Base-by-base conservation (phyloP, 2,329 filamentous ascomycete species). In the Pezicula rhizophila region DNA sequence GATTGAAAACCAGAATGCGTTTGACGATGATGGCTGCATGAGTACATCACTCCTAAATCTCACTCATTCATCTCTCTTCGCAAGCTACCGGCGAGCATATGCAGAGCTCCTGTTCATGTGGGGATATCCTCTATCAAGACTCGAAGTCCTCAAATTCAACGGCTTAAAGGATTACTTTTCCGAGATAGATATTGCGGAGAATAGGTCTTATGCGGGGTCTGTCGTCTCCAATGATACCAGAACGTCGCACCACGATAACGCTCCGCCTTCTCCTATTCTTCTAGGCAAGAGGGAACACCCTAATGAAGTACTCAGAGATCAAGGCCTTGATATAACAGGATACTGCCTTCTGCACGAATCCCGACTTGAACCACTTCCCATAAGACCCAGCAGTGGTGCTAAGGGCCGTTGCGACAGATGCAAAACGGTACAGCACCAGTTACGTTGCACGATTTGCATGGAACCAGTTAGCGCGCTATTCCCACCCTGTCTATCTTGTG, bases 101-200 rank as follows among this genome's bases (percentile, higher is more conserved):
- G 81, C 82, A n/a, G 80, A 85, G 64, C 75, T 86, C 66, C 71
- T 87, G 3, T 82, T 82, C 55, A 77, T 80, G 66, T 86, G 83
- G 83, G 71, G 74, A 2, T 75, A 82, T 48, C 80, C 80, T 0
- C 66, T 85, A 4, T 74, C 79, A 28, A 73, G 82, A 15, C 72
- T 86, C 1, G 83, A 87, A 60, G 77, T 87, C 25, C 73, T 86
- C 66, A 86, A 87, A 59, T 86, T 85, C 59, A 85, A 85, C 53
- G 74, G 79, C 4, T 68, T 85, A 35, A 76, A 76, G 47, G 76
- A 78, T 23, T 71, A 75, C 42, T 63, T 62, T 17, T 52, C 57
- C 42, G 57, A 62, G 48, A 18, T 54, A 38, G 59, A 65, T 17
- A 51, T 61, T 18, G 39, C 52, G 5, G 58, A 62, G 1, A 63